These are phyloP conservation scores for Tolypocladium ophioglossoides DNA, from an alignment of 2,329 filamentous ascomycete genomes.

Conservation along the genomic window DNA sequence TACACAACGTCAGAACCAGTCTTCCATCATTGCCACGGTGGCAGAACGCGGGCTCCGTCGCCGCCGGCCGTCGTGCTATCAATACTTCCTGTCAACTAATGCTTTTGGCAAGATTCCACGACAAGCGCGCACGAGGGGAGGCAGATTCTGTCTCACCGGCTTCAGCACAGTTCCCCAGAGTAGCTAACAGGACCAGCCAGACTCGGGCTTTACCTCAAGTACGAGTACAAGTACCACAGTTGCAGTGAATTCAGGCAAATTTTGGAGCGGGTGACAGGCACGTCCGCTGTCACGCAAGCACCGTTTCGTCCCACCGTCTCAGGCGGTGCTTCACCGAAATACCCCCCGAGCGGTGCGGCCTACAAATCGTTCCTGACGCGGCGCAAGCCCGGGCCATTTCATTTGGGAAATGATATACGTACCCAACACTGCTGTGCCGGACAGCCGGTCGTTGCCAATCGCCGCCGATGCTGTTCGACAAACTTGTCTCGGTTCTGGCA, in stretches of 20 bases:
- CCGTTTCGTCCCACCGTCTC: slow-evolving; percentile 1
- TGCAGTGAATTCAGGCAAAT: too few relatives aligned
- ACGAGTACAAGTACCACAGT: too few relatives aligned
- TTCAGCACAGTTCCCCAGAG: neutral
- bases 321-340: neutral
- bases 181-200: neutral
- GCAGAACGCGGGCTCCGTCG: neutral
- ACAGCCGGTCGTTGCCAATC: slow-evolving; percentile 1
- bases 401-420: neutral
- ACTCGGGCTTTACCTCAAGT: too few relatives aligned
- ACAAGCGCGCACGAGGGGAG: neutral
- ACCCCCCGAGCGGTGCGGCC: neutral
- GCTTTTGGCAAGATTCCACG: neutral
- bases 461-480: neutral
- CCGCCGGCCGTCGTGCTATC: neutral
- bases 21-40: neutral
- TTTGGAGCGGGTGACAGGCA: neutral
- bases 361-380: neutral
- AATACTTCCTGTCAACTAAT: too few relatives aligned
- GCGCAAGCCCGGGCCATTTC: neutral
- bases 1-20: neutral
- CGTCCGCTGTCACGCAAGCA: neutral
- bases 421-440: neutral
- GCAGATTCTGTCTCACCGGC: neutral
- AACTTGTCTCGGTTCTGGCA: slow-evolving; percentile 1